Conservation (phyloP, 2,329 filamentous ascomycete species). For the Pseudomassariella vexata region DNA sequence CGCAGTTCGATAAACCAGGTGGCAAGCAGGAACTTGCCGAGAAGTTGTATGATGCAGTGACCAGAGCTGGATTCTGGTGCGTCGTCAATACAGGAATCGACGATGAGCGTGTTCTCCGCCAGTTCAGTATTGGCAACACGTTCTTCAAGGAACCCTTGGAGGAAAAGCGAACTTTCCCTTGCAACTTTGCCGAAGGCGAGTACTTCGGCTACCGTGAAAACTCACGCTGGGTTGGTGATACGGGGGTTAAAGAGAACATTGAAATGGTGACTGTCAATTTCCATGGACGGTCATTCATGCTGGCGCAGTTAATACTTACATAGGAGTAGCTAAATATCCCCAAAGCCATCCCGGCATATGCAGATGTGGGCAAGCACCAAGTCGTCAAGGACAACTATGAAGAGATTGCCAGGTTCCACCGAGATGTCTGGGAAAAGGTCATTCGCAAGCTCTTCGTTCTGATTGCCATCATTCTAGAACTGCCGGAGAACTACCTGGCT, state of each 20-base stretch:
- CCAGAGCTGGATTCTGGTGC: conserved; percentile 41
- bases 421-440: conserved; percentile 26
- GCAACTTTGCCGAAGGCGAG: conserved; percentile 21
- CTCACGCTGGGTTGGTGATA: conserved; percentile 26
- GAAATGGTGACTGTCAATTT: conserved; percentile 33
- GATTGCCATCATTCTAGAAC: conserved; percentile 33
- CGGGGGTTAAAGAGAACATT: conserved; percentile 39
- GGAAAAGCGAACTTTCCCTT: conserved; percentile 17
- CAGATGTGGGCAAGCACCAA: conserved; percentile 26
- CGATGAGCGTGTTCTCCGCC: conserved; percentile 16
- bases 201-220: conserved; percentile 28
- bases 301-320: no score
- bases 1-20: conserved; percentile 41
- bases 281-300: background rate
- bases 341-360: conserved; percentile 17
- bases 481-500: conserved; percentile 18
- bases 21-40: conserved; percentile 44
- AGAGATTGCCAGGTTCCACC: conserved; percentile 19
- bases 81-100: conserved; percentile 17
- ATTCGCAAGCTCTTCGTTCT: conserved; percentile 41
- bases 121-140: conserved; percentile 16
- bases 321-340: conserved; percentile 30
- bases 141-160: conserved; percentile 16
- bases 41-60: conserved; percentile 44
- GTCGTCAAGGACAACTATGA: conserved; percentile 18